phyloP scores from a whole-genome alignment of 2,329 filamentous ascomycete genomes.

The Lachnellula occidentalis region DNA sequence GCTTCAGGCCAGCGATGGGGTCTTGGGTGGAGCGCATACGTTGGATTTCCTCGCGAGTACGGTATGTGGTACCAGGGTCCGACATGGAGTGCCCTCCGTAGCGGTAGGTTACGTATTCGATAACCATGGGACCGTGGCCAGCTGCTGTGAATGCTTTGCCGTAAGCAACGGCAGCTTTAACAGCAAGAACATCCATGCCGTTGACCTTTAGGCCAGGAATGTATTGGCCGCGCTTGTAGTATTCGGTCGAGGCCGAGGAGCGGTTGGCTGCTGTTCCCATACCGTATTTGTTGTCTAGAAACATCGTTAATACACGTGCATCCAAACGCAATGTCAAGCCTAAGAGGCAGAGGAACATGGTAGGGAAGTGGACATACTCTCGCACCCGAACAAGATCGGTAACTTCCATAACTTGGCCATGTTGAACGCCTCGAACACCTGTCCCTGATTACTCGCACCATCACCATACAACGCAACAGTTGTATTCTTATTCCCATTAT shows the following conservation, averaged over 20 bases:
- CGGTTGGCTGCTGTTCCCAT: slow-evolving; percentile 97
- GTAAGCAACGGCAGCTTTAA: slow-evolving; percentile 93
- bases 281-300: slow-evolving; percentile 96
- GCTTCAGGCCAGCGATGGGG: slow-evolving; percentile 95
- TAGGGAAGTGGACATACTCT: slow-evolving; percentile 64
- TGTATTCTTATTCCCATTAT: slow-evolving; percentile 79
- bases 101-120: slow-evolving; percentile 98
- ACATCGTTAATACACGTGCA: neutral
- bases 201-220: slow-evolving; percentile 99
- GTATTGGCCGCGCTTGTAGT: slow-evolving; percentile 99
- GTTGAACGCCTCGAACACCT: slow-evolving; percentile 99
- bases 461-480: slow-evolving; percentile 93
- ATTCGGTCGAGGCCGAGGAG: slow-evolving; percentile 93
- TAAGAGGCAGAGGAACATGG: neutral
- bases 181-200: slow-evolving; percentile 97
- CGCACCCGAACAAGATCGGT: slow-evolving; percentile 91
- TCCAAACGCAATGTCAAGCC: neutral
- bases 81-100: slow-evolving; percentile 99
- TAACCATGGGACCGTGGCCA: slow-evolving; percentile 88
- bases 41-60: slow-evolving; percentile 98
- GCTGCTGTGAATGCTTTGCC: slow-evolving; percentile 79
- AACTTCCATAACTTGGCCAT: slow-evolving; percentile 99
- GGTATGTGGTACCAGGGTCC: slow-evolving; percentile 97
- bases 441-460: slow-evolving; percentile 97
- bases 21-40: slow-evolving; percentile 99